Conservation (phyloP, 2,329 filamentous ascomycete species). For the Aaosphaeria pasadenensis region DNA sequence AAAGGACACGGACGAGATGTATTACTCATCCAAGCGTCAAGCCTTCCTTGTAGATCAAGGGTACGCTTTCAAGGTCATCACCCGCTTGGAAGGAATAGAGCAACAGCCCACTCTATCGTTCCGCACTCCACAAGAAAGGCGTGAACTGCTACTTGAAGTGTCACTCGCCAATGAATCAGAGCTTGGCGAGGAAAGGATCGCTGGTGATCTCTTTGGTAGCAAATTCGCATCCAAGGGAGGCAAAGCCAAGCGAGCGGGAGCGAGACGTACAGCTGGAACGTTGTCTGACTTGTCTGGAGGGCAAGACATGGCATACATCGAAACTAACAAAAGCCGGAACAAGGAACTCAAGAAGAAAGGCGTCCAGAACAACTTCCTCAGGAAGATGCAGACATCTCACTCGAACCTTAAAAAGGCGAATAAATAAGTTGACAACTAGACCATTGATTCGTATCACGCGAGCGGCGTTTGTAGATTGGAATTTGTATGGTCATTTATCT, state of each 20-base stretch:
- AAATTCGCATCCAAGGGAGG: slow-evolving; percentile 39
- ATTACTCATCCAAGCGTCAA: slow-evolving; percentile 92
- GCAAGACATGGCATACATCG: slow-evolving; percentile 86
- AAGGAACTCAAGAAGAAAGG: slow-evolving; percentile 44
- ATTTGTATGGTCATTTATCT: too few species aligned
- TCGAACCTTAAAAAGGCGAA: slow-evolving; percentile 4
- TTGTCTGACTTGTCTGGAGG: slow-evolving; percentile 85
- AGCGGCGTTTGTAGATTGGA: too few species aligned
- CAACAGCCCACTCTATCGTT: slow-evolving; percentile 78
- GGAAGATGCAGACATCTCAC: slow-evolving; percentile 36
- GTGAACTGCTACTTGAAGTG: slow-evolving; percentile 84
- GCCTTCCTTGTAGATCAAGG: slow-evolving; percentile 97
- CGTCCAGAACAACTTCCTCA: slow-evolving; percentile 43
- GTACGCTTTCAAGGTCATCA: slow-evolving; percentile 99
- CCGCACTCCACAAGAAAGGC: slow-evolving; percentile 71
- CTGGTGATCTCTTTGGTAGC: slow-evolving; percentile 64
- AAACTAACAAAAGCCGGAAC: slow-evolving; percentile 47
- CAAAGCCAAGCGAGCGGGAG: slow-evolving; percentile 57
- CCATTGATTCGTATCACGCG: too few species aligned
- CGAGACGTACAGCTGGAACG: slow-evolving; percentile 77
- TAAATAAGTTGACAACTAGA: too few species aligned
- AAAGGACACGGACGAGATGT: slow-evolving; percentile 98
- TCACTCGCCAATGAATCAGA: slow-evolving; percentile 77
- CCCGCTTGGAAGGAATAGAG: slow-evolving; percentile 87
- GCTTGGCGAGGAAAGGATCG: slow-evolving; percentile 68